Base-by-base conservation (phyloP, 164 flowering plant species). In the Nelumbo lutea region DNA sequence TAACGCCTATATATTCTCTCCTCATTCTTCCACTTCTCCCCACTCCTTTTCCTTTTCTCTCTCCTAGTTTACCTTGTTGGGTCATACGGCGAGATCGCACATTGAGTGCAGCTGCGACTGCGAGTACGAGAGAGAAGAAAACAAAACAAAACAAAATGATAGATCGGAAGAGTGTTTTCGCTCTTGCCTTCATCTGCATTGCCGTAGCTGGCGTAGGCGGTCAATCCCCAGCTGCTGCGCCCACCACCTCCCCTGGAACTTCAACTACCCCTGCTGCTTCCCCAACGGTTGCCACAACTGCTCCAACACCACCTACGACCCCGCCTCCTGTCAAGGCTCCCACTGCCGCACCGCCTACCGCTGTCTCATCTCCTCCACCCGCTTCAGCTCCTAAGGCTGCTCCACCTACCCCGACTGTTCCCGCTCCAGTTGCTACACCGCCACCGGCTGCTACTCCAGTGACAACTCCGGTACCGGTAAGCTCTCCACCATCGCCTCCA, bases 391-490 rank as follows among this genome's bases (percentile, higher is more conserved):
- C 82, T 3, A 64, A 57, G 0, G 48, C 7, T 46, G 5, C 48
- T 46, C 48, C 48, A 46, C 48, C 48, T 4, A 7, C 48, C 4
- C 48, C 48, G 7, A 46, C 7, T 0, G 38, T 71, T 5, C 53
- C 77, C 3, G 78, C 77, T 2, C 78, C 78, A 2, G 67, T 64
- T 2, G 5, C 72, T 0, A 10, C 78, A 0, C 75, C 85, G 48
- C 5, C 48, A 7, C 48, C 48, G 7, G 5, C 48, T 46, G 74
- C 80, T 45, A 73, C 75, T 1, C 70, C 61, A 2, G 77, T 72
- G 15, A 81, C 85, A 0, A 83, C 78, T 13, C 81, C 83, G 2
- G 78, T 80, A 15, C 86, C 84, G 1, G 67, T 79, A 0, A 27
- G 73, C 15, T 74, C 80, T 27, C 27, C 27, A 27, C 27, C 27